Base-by-base conservation (phyloP, 495 filamentous ascomycete species). In the Monascus purpureus region DNA sequence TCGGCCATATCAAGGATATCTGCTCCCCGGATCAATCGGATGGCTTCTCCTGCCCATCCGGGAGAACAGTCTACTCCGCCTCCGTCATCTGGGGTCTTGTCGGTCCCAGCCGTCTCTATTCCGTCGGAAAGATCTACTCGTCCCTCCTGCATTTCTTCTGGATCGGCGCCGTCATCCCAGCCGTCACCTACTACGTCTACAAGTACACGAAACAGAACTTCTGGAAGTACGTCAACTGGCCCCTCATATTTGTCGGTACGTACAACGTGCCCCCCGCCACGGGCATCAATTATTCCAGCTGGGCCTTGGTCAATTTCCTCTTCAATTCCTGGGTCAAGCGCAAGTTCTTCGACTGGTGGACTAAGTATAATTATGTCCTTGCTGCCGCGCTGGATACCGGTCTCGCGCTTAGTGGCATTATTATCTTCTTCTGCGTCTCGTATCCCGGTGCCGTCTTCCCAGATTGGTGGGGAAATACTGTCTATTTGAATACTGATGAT, bases 211-310 rank as follows among this genome's bases (percentile, higher is more conserved):
- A 42, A 35, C 37, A 53, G 32, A 15, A 48, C 33, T 44, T 57
- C 39, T 47, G 45, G 57, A 49, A 56, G 13, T 43, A 52, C 27
- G 51, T 64, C 20, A 61, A 65, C 38, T 60, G 57, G 57, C 62
- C 60, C 2, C 42, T 65, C 15, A 57, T 67, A 15, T 62, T 63
- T 31, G 57, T 58, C 3, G 62, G 62, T 12, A 63, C 59, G 11
- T 55, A 52, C 35, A 60, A 64, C 33, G 48, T 55, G 2, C 53
- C 53, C 17, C 49, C 53, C 8, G 62, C 59, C 3, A 64, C 60
- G n/a, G 60, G 60, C 8, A 66, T 63, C 33, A 66, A 64, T 37
- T 64, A 66, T 32, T 60, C 57, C 28, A 61, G 57, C 37, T 64
- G 60, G 59, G 59, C 57, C 11, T 43, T 66, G 17, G 60, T 66